Evolutionary conservation across 1,284 basidiomycete genomes (phyloP), one percentile per base, ranked within the genome.

Genomic region (Trichosporon sp.): DNA sequence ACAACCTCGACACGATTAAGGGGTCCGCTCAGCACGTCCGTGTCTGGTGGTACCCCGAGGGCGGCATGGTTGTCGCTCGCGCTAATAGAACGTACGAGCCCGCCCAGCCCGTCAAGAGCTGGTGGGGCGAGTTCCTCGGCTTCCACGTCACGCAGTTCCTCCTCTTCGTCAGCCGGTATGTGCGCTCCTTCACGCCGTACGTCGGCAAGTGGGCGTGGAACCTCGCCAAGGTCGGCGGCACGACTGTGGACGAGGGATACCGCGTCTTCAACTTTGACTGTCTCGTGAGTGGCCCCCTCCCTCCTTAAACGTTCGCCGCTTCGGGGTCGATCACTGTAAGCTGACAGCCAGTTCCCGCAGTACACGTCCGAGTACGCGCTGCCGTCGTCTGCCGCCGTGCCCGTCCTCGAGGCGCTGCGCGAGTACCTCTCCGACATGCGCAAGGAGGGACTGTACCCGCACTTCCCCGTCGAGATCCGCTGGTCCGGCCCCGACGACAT

Each of bases 1-100:
- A 82, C 32, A 84, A 89, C n/a, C 77, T 80, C 71, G 81, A 81
- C 74, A 74, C 74, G 78, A 85, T 96, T 77, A 89, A 88, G 46
- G 80, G 82, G 66, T 87, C 88, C 65, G 90, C 92, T 0, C 89
- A 98, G 84, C 94, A 98, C 81, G 92, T 93, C 31, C 88, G 94
- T n/a, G 87, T 95, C 37, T 96, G 93, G 92, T 99, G 96, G 95
- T 97, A 91, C 85, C 94, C 96, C 1, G 90, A 92, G 71, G 89
- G 90, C 19, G 86, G 86, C 46, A 87, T 95, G 70, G 90, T 93
- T 54, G 88, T 93, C 69, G 91, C 90, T 76, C 87, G 89, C 73
- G 88, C 91, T 54, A 89, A 93, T 81, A 87, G 94, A 68, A 92
- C 93, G 0, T 83, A 85, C 68, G 91, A 90, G 88, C 85, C 87